phyloP scores from a whole-genome alignment of 352 stramenopile genomes.

The Lagenidium sp. region DNA sequence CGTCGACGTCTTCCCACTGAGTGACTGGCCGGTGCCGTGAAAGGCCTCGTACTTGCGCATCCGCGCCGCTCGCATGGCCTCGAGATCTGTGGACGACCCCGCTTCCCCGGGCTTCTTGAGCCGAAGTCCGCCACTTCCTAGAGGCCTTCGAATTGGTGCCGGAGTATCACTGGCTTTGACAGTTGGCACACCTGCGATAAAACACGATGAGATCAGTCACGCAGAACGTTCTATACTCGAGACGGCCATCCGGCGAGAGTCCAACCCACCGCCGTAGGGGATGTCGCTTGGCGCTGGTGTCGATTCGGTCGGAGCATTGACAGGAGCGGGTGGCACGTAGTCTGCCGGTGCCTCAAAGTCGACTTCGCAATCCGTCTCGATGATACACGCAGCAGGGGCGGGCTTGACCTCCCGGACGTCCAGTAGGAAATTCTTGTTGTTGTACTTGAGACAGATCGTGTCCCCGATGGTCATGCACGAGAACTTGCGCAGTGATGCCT shows the following conservation, averaged over 20 bases:
- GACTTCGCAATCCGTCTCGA: conserved; percentile 99
- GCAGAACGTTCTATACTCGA: too few relatives aligned
- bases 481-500: conserved; percentile 83
- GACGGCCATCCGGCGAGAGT: too few relatives aligned
- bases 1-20: conserved; percentile 44
- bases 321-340: conserved; percentile 49
- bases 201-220: neutral
- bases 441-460: conserved; percentile 98
- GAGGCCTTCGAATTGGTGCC: conserved; percentile 21
- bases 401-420: conserved; percentile 97
- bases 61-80: conserved; percentile 55
- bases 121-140: conserved; percentile 47
- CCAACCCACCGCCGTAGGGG: conserved; percentile 47
- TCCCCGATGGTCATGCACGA: conserved; percentile 98
- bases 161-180: conserved; percentile 38
- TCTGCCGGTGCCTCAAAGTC: conserved; percentile 96
- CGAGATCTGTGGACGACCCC: conserved; percentile 44
- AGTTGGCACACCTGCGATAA: conserved; percentile 44
- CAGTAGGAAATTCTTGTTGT: conserved; percentile 98
- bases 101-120: conserved; percentile 63
- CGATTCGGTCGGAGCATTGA: conserved; percentile 11
- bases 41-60: conserved; percentile 80
- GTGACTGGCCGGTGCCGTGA: conserved; percentile 67
- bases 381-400: conserved; percentile 95
- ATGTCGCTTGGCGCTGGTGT: conserved; percentile 29